Evolutionary conservation across 2,329 filamentous ascomycete genomes (phyloP), one percentile per base, ranked within the genome.

Genomic region (Colletotrichum neosansevieriae): DNA sequence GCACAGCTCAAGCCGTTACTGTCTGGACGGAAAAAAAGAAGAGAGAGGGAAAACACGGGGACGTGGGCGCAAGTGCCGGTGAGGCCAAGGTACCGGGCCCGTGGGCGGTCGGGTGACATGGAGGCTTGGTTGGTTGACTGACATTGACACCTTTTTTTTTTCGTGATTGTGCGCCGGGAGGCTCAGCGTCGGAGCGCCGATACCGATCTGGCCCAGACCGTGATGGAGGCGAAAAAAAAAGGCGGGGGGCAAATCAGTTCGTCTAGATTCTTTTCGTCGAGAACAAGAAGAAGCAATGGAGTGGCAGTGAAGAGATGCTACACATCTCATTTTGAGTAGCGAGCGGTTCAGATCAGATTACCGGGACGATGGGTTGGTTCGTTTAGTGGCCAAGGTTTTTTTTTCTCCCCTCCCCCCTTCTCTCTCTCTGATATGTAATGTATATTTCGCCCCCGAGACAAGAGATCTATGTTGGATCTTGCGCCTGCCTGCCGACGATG

Each of bases 101-200:
- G 45, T 21, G 17, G 45, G 29, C 29, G 21, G 53, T 17, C 53
- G 53, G 53, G 53, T 57, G 53, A 57, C 53, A 42, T 32, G 50
- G 50, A 32, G 24, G 24, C 24, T 24, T 32, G 24, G 50, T 53
- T 24, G 15, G 9, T 19, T 32, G 36, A 38, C 36, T 38, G 36
- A 38, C 36, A 38, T 15, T 40, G 49, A 51, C 49, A 38, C 10
- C 4, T 21, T 21, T 21, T 21, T 6, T 9, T 29, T 29, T 9
- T 9, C 2, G 29, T 53, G 24, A 10, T n/a, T 24, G 50, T 53
- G 50, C 50, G 50, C 50, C 32, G 32, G 15, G 32, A 40, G 51
- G 51, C 51, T 54, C 51, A 54, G 51, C 51, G 51, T 54, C 51
- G 51, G 34, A 54, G 51, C 51, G 51, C 51, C 51, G 29, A 34